Conservation (phyloP, 192 early-diverging fungal species). For the Phycomyces nitens region DNA sequence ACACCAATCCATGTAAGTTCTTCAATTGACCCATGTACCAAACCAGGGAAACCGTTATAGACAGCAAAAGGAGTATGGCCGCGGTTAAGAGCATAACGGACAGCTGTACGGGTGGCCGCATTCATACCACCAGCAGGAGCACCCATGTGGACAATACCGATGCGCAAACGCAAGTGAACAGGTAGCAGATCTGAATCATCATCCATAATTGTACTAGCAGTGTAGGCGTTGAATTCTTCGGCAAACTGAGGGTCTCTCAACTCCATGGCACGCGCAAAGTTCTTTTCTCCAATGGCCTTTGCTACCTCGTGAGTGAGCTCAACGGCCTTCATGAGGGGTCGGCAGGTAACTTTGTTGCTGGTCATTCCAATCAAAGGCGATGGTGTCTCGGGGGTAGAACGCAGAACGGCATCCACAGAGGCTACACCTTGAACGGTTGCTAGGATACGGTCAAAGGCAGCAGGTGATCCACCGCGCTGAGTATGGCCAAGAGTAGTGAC, state of each 20-base stretch:
- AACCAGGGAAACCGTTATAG: slow-evolving; percentile 87
- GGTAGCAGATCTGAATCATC: slow-evolving; percentile 36
- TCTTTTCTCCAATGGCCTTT: slow-evolving; percentile 72
- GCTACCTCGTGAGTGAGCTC: slow-evolving; percentile 87
- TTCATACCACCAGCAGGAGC: slow-evolving; percentile 98
- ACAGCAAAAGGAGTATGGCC: slow-evolving; percentile 87
- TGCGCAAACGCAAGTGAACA: slow-evolving; percentile 59
- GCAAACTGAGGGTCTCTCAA: slow-evolving; percentile 86
- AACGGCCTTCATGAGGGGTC: slow-evolving; percentile 91
- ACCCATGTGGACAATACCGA: slow-evolving; percentile 89
- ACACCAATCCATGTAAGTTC: slow-evolving; percentile 81
- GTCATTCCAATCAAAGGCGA: slow-evolving; percentile 90
- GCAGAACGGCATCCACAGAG: slow-evolving; percentile 91
- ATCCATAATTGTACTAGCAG: slow-evolving; percentile 53
- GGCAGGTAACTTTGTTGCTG: slow-evolving; percentile 80
- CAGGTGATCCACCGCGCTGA: slow-evolving; percentile 90
- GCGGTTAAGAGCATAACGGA: slow-evolving; percentile 80
- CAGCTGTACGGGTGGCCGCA: slow-evolving; percentile 86
- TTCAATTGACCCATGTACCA: slow-evolving; percentile 75
- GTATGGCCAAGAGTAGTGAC: slow-evolving; percentile 93
- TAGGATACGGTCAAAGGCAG: slow-evolving; percentile 89
- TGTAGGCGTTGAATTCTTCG: slow-evolving; percentile 57
- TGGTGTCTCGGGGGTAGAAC: slow-evolving; percentile 77
- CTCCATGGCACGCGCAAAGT: slow-evolving; percentile 88
- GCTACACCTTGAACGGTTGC: slow-evolving; percentile 89